Evolutionary conservation across 2,329 filamentous ascomycete species (phyloP).

Genomic region (Ophidiomyces ophidiicola): DNA sequence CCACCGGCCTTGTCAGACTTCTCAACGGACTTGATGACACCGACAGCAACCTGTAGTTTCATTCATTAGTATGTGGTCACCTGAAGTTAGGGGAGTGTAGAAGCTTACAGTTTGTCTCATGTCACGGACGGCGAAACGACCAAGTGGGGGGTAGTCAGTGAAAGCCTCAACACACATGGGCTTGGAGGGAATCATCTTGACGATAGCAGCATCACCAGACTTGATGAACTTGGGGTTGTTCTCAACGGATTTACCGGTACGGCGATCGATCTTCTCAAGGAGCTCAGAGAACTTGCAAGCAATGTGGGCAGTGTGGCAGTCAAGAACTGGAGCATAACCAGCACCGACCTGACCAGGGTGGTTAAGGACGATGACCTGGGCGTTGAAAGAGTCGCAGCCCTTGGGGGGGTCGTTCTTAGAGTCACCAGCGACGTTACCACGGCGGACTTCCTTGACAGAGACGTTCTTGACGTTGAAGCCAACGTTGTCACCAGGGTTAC

Average conservation of each 20-base stretch:
- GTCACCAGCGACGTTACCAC: conserved; percentile 99
- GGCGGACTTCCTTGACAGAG: conserved; percentile 99
- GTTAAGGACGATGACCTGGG: conserved; percentile 99
- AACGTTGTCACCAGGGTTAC: conserved; percentile 98
- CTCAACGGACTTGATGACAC: conserved; percentile 83
- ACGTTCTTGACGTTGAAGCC: conserved; percentile 99
- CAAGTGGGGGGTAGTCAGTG: conserved; percentile 98
- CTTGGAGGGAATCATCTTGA: conserved; percentile 99
- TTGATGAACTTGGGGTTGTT: conserved; percentile 97
- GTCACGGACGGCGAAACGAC: conserved; percentile 99
- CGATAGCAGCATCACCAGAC: conserved; percentile 99
- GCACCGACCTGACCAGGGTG: conserved; percentile 99
- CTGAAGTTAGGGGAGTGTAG: background rate
- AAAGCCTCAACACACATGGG: conserved; percentile 99
- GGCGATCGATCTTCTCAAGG: conserved; percentile 99
- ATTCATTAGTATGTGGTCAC: conserved; percentile 5
- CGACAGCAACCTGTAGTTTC: conserved; percentile 55
- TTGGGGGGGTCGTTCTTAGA: conserved; percentile 97
- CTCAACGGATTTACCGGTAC: conserved; percentile 97
- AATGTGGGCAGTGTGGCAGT: conserved; percentile 99
- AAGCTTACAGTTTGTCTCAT: conserved; percentile 51
- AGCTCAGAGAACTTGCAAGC: conserved; percentile 99
- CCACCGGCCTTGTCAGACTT: conserved; percentile 47
- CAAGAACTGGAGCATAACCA: conserved; percentile 96
- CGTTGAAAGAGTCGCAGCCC: conserved; percentile 88